A percentile compares a stretch with the other conserved stretches of the same genome.
These are phyloP conservation scores for Flaveria sonorensis DNA, from an alignment of 129 eudicot species.

Conservation along the genomic window DNA sequence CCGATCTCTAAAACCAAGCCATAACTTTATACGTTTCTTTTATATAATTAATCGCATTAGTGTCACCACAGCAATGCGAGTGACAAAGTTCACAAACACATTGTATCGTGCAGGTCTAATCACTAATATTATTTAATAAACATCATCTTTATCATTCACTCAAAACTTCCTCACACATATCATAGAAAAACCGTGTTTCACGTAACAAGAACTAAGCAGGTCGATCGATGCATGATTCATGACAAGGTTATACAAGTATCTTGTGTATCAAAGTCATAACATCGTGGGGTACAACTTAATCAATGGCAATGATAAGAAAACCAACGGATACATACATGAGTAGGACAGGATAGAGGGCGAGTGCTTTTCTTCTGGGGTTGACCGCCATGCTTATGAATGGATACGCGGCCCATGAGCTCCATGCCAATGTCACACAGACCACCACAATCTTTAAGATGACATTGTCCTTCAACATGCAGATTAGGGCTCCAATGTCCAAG, in stretches of 20 bases:
- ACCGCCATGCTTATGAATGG: conserved; percentile 98
- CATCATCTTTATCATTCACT: too few species aligned
- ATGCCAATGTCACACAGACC: conserved; percentile 77
- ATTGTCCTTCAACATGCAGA: conserved; percentile 85
- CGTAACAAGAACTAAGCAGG: not conserved
- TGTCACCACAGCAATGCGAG: too few species aligned
- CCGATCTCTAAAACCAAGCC: too few species aligned
- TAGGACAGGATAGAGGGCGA: conserved; percentile 88
- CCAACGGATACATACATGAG: conserved; percentile 98
- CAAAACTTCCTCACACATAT: too few species aligned
- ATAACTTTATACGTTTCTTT: too few species aligned
- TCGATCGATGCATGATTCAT: not conserved
- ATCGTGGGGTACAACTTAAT: conserved; percentile 42
- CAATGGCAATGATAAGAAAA: conserved; percentile 90
- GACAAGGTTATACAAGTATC: conserved; percentile 24
- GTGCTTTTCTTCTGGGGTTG: conserved; percentile 90
- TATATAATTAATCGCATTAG: too few species aligned
- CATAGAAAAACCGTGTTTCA: too few species aligned
- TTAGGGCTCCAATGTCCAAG: conserved; percentile 77
- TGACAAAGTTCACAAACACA: too few species aligned
- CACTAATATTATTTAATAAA: too few species aligned
- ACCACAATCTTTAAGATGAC: conserved; percentile 76
- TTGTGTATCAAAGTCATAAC: conserved; percentile 14
- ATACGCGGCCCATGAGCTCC: conserved; percentile 99
- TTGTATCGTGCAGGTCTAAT: too few species aligned